Percentiles rank a stretch among this genome's conserved stretches.
These are phyloP conservation scores for Naganishia friedmannii DNA, from an alignment of 768 basidiomycete genomes.

Conservation along the genomic window DNA sequence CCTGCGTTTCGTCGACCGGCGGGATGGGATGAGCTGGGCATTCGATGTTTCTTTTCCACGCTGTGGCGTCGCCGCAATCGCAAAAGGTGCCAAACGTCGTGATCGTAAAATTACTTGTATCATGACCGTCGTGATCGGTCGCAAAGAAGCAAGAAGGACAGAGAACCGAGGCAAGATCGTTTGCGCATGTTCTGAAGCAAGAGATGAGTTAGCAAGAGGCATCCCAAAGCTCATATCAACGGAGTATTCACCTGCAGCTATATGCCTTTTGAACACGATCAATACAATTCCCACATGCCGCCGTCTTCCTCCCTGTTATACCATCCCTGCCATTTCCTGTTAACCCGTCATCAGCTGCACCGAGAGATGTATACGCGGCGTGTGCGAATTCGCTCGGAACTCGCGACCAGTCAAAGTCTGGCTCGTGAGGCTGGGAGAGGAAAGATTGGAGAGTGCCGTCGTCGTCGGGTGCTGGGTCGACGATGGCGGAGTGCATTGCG, in stretches of 20 bases:
- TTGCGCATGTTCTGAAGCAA: constrained; percentile 72
- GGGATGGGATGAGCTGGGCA: constrained; percentile 71
- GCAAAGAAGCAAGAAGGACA: constrained; percentile 86
- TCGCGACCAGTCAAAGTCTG: not conserved
- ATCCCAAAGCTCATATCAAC: not conserved
- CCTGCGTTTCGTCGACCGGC: constrained; percentile 37
- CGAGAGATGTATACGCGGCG: not conserved
- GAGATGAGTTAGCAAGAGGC: not conserved
- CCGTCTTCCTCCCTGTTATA: not conserved
- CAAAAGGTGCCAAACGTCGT: constrained; percentile 94
- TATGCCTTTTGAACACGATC: constrained; percentile 66
- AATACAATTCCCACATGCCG: constrained; percentile 10
- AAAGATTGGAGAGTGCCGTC: not conserved
- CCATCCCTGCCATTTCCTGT: not conserved
- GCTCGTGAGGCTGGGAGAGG: not conserved
- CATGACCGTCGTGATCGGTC: constrained; percentile 81
- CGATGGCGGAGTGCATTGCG: not conserved
- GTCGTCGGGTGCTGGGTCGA: not conserved
- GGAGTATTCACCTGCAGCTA: constrained; percentile 77
- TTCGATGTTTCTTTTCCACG: constrained; percentile 67
- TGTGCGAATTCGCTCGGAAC: constrained; percentile 5
- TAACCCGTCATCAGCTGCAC: constrained; percentile 6
- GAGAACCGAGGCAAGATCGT: constrained; percentile 84
- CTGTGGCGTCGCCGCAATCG: constrained; percentile 88
- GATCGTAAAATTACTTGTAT: constrained; percentile 44